Conservation (phyloP, 371 early-diverging fungal genomes). For the Mortierella sp. region DNA sequence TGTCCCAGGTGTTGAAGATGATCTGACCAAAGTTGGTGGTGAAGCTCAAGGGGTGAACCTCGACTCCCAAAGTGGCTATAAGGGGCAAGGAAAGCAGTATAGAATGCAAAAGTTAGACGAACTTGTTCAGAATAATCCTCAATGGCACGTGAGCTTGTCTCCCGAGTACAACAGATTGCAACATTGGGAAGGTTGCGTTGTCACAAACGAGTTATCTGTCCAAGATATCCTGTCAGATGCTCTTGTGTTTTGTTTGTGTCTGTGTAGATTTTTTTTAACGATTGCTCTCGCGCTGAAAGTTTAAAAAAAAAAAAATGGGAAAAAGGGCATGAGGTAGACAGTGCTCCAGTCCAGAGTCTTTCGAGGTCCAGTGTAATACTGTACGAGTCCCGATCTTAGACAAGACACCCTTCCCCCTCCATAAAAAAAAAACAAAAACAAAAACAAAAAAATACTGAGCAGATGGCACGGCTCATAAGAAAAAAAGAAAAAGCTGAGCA, state of each 20-base stretch:
- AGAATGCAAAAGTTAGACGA: neutral
- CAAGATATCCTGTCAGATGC: neutral
- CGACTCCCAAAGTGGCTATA: constrained; percentile 99
- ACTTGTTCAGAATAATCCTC: no score
- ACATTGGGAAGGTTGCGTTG: neutral
- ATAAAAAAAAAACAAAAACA: neutral
- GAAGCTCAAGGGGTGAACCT: constrained; percentile 98
- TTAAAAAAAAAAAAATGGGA: neutral
- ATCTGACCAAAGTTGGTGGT: constrained; percentile 97
- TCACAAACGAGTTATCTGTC: neutral
- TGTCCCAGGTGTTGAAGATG: constrained; percentile 99
- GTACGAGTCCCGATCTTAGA: neutral
- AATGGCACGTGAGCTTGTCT: no score
- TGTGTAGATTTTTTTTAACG: neutral
- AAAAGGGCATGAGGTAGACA: no score
- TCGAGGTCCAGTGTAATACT: neutral
- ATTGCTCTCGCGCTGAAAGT: constrained; percentile 6
- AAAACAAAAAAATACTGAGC: neutral
- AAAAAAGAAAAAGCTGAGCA: neutral
- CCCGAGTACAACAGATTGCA: neutral
- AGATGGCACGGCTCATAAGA: no score
- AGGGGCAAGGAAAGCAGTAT: constrained; percentile 5
- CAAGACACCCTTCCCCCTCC: neutral
- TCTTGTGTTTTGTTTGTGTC: neutral
- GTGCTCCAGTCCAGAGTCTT: neutral